Evolutionary conservation across 257 asterid species (phyloP).

Genomic region (Paraleonurus japonicus): DNA sequence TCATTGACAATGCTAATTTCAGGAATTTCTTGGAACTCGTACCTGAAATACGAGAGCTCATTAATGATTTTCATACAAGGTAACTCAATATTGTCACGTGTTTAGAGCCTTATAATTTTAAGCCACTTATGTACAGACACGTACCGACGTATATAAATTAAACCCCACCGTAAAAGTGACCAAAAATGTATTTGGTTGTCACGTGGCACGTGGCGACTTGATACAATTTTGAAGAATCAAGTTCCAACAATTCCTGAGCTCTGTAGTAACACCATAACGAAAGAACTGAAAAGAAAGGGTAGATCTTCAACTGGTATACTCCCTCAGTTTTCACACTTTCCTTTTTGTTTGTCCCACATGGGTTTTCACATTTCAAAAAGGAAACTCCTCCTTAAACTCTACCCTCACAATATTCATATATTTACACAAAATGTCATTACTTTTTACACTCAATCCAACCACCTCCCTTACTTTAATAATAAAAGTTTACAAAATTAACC

Average conservation of each 20-base stretch:
- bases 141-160: not conserved
- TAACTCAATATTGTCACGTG: slow-evolving; percentile 26
- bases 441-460: no score
- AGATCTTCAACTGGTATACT: not conserved
- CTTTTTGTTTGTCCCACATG: no score
- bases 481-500: no score
- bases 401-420: no score
- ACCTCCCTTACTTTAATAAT: no score
- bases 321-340: no score
- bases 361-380: no score
- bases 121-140: not conserved
- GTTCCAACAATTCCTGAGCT: not conserved
- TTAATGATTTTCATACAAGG: slow-evolving; percentile 95
- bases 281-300: not conserved
- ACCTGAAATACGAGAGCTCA: slow-evolving; percentile 93
- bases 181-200: not conserved
- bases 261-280: not conserved
- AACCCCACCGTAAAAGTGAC: not conserved
- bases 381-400: no score
- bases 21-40: slow-evolving; percentile 91
- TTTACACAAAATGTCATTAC: no score
- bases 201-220: not conserved
- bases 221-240: not conserved
- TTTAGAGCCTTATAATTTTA: not conserved
- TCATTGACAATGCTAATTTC: slow-evolving; percentile 83